Evolutionary conservation across 164 flowering plant genomes (phyloP).

Genomic region (Akebia trifoliata): DNA sequence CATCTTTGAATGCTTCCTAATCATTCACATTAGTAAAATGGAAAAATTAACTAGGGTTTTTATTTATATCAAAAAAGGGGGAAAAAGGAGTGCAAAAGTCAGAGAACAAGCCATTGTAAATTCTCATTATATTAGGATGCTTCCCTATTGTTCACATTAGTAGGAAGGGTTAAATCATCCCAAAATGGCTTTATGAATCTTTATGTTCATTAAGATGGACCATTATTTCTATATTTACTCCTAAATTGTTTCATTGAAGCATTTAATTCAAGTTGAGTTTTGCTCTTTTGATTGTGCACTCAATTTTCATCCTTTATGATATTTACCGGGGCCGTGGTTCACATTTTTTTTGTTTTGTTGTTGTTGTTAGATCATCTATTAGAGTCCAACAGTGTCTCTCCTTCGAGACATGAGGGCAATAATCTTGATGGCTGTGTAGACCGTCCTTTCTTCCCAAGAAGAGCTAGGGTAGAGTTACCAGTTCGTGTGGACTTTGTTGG

Average conservation of each 20-base stretch:
- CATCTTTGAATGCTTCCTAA: too few species aligned
- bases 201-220: too few species aligned
- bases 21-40: too few species aligned
- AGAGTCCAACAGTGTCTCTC: conserved; percentile 22
- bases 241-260: conserved; percentile 1
- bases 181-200: not conserved
- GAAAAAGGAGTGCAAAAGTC: not conserved
- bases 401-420: conserved; percentile 19
- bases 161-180: not conserved
- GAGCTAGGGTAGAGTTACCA: conserved; percentile 73
- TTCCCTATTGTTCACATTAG: not conserved
- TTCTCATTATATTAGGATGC: not conserved
- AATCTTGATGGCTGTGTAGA: conserved; percentile 17
- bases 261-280: not conserved
- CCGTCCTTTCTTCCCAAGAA: conserved; percentile 30
- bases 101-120: not conserved
- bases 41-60: too few species aligned
- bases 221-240: too few species aligned
- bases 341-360: not conserved
- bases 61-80: too few species aligned
- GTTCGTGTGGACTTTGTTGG: conserved; percentile 98
- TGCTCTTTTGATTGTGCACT: not conserved
- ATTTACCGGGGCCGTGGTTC: not conserved
- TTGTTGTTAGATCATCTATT: conserved; percentile 35
- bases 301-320: not conserved